phyloP scores from a whole-genome alignment of 2,329 filamentous ascomycete genomes.

The Zelopaecilomyces penicillatus region DNA sequence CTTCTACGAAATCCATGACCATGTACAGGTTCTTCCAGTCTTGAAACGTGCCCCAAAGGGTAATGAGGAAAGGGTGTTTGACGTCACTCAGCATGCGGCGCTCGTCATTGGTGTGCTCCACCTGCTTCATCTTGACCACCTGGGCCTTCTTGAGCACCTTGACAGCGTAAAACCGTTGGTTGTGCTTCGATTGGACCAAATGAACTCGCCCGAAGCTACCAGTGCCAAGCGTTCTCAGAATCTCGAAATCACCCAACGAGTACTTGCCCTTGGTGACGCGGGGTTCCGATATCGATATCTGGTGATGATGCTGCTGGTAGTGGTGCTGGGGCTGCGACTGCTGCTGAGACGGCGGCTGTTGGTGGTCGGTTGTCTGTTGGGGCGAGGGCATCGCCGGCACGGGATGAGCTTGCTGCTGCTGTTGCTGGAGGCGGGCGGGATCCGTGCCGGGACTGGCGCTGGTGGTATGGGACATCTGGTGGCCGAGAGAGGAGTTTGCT shows the following conservation, averaged over 20 bases:
- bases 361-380: constrained; percentile 14
- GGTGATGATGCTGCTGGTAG: constrained; percentile 25
- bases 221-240: constrained; percentile 86
- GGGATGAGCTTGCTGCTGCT: constrained; percentile 9
- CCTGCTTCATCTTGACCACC: constrained; percentile 99
- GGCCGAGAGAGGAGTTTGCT: constrained; percentile 15
- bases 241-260: constrained; percentile 79
- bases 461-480: constrained; percentile 7
- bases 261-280: constrained; percentile 95
- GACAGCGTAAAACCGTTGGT: constrained; percentile 94
- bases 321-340: constrained; percentile 21
- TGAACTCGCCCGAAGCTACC: constrained; percentile 96
- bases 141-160: constrained; percentile 98
- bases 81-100: constrained; percentile 91
- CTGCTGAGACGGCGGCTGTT: constrained; percentile 17
- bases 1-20: constrained; percentile 99
- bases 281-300: constrained; percentile 25
- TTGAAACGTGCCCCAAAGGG: constrained; percentile 96
- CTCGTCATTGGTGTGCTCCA: constrained; percentile 98
- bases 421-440: constrained; percentile 7
- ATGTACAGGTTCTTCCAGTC: constrained; percentile 95
- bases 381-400: constrained; percentile 26
- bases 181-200: constrained; percentile 94
- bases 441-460: constrained; percentile 11
- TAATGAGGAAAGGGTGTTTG: constrained; percentile 96